Evolutionary conservation across 2,329 filamentous ascomycete species (phyloP).

Genomic region (Lasiodiplodia sp.): DNA sequence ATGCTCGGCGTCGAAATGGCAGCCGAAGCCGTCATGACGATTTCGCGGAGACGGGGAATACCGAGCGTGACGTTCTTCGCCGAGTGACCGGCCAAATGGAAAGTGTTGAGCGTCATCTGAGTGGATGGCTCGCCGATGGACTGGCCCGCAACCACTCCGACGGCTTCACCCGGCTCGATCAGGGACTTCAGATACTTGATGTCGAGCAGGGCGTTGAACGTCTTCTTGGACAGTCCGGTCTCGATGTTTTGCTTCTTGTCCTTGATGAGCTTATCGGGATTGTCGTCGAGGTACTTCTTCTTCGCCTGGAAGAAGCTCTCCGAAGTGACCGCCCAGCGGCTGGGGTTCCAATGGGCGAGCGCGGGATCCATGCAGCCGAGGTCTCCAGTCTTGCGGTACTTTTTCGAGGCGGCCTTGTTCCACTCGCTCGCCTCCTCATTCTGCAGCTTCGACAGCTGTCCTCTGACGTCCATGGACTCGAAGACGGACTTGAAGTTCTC

Average conservation of each 20-base stretch:
- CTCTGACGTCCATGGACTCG: constrained; percentile 74
- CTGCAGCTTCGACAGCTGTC: constrained; percentile 61
- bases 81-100: constrained; percentile 98
- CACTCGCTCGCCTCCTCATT: constrained; percentile 70
- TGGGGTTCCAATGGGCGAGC: constrained; percentile 74
- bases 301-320: constrained; percentile 81
- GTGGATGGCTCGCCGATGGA: constrained; percentile 97
- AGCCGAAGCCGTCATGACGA: constrained; percentile 94
- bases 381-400: constrained; percentile 75
- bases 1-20: constrained; percentile 90
- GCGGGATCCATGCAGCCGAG: constrained; percentile 77
- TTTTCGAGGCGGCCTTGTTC: constrained; percentile 76
- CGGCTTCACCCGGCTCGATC: constrained; percentile 93
- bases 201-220: constrained; percentile 83
- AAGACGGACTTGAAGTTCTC: constrained; percentile 84
- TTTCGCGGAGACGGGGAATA: constrained; percentile 96
- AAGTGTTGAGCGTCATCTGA: constrained; percentile 99
- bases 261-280: constrained; percentile 67
- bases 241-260: constrained; percentile 64
- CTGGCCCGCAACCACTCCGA: constrained; percentile 95
- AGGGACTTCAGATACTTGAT: constrained; percentile 93
- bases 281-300: constrained; percentile 78
- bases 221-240: constrained; percentile 65
- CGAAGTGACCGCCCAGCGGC: constrained; percentile 83
- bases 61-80: constrained; percentile 98